phyloP scores from a whole-genome alignment of 73 alveolate genomes.

The Tetrahymena malaccensis region DNA sequence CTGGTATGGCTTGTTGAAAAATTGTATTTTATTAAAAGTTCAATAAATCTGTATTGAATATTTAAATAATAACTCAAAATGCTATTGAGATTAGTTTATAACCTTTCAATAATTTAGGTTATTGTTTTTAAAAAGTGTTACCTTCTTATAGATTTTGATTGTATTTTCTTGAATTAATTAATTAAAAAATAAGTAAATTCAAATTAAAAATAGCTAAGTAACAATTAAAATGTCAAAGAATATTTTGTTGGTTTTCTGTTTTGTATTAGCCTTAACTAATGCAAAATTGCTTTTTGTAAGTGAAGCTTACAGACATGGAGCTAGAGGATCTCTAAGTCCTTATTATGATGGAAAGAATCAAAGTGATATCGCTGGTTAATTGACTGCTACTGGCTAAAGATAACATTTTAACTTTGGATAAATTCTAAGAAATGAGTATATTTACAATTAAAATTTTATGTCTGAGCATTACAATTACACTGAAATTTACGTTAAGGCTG shows the following conservation, averaged over 20 bases:
- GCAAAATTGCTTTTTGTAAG: not conserved
- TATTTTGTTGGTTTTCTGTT: not conserved
- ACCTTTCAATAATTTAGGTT: not conserved
- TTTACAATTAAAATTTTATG: slow-evolving; percentile 30
- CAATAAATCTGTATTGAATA: too few species aligned
- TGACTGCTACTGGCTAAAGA: slow-evolving; percentile 59
- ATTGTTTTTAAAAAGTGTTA: not conserved
- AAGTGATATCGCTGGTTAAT: slow-evolving; percentile 45
- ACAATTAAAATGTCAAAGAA: not conserved
- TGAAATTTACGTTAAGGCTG: slow-evolving; percentile 44
- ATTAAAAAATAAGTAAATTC: not conserved
- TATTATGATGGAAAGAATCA: slow-evolving; percentile 10
- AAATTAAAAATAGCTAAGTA: not conserved
- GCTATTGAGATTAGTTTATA: not conserved
- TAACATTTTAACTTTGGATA: slow-evolving; percentile 56
- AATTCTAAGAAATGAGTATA: slow-evolving; percentile 48
- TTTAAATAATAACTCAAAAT: too few species aligned
- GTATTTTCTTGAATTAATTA: too few species aligned
- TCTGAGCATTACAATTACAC: slow-evolving; percentile 16
- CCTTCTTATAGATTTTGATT: not conserved
- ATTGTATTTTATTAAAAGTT: too few species aligned
- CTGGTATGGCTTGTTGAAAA: too few species aligned
- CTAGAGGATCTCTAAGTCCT: slow-evolving; percentile 9
- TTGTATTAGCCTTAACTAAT: not conserved
- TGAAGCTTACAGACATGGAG: slow-evolving; percentile 28